Percentiles rank a stretch among this genome's conserved stretches.
Evolutionary conservation across 202 grass and related monocot genomes (phyloP).

Genomic region (Eragrostis tef): DNA sequence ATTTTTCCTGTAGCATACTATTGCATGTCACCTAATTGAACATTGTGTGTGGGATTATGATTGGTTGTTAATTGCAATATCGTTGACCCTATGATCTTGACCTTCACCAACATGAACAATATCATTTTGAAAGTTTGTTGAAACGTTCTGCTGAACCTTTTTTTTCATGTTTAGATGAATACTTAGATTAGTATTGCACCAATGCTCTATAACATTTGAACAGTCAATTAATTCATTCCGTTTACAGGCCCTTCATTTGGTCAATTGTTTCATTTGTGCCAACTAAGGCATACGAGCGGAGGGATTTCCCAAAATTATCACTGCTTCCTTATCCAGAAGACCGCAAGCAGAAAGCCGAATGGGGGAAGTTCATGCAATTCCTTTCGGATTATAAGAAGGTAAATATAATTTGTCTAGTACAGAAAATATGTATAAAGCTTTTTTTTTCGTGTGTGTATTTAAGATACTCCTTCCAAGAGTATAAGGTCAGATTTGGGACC

Average conservation of each 20-base stretch:
- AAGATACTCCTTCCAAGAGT: neutral
- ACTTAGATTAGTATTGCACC: constrained; percentile 19
- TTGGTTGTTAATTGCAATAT: constrained; percentile 5
- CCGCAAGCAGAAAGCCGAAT: constrained; percentile 51
- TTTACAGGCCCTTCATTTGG: constrained; percentile 57
- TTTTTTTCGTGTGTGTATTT: no score
- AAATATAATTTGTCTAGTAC: constrained; percentile 20
- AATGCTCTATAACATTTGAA: neutral
- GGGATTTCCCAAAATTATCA: constrained; percentile 50
- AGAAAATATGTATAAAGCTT: no score
- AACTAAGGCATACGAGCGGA: constrained; percentile 40
- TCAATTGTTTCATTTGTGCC: constrained; percentile 51
- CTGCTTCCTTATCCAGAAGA: constrained; percentile 66
- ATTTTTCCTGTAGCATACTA: constrained; percentile 25
- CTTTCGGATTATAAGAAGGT: constrained; percentile 59
- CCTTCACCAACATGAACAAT: constrained; percentile 23
- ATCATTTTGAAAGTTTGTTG: constrained; percentile 13
- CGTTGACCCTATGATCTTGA: constrained; percentile 13
- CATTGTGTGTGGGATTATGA: neutral
- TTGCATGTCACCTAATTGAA: neutral
- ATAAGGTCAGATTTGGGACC: neutral
- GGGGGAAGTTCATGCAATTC: constrained; percentile 59
- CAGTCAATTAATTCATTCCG: constrained; percentile 23
- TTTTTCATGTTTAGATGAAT: constrained; percentile 3
- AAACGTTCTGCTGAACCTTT: neutral